Conservation (phyloP, 2,329 filamentous ascomycete species). For the Paraphoma chrysanthemicola region DNA sequence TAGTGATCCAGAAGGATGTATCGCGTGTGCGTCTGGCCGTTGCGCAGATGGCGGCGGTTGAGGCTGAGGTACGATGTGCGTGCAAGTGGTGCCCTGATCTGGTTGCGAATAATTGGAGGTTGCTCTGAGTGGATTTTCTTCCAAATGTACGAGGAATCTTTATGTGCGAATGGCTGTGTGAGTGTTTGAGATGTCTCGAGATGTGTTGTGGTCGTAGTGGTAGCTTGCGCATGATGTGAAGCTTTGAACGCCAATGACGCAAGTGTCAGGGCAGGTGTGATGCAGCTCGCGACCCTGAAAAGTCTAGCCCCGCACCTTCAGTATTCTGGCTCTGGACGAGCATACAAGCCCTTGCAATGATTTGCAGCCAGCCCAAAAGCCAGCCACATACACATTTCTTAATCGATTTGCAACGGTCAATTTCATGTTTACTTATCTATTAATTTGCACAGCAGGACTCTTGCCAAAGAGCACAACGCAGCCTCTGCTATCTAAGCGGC, state of each 20-base stretch:
- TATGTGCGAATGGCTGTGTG: not conserved
- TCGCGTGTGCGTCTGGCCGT: not conserved
- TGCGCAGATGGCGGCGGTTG: not conserved
- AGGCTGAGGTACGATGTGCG: not conserved
- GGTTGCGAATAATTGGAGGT: not conserved
- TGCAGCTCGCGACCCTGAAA: not conserved
- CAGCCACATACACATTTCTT: no score
- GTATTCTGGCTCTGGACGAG: not conserved
- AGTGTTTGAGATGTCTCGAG: constrained; percentile 4
- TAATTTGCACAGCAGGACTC: no score
- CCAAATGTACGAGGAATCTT: not conserved
- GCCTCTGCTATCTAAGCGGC: no score
- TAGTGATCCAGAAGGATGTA: not conserved
- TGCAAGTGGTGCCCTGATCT: not conserved
- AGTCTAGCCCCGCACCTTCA: not conserved
- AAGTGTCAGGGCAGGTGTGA: constrained; percentile 14
- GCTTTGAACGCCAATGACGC: constrained; percentile 28
- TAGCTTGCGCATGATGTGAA: constrained; percentile 25
- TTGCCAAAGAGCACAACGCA: no score
- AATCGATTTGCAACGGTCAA: no score
- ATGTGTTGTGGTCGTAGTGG: constrained; percentile 5
- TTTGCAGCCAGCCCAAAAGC: no score
- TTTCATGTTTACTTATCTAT: no score
- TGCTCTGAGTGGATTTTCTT: not conserved
- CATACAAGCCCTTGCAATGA: no score